phyloP scores from a whole-genome alignment of 768 basidiomycete genomes.

The Collybia sordida region DNA sequence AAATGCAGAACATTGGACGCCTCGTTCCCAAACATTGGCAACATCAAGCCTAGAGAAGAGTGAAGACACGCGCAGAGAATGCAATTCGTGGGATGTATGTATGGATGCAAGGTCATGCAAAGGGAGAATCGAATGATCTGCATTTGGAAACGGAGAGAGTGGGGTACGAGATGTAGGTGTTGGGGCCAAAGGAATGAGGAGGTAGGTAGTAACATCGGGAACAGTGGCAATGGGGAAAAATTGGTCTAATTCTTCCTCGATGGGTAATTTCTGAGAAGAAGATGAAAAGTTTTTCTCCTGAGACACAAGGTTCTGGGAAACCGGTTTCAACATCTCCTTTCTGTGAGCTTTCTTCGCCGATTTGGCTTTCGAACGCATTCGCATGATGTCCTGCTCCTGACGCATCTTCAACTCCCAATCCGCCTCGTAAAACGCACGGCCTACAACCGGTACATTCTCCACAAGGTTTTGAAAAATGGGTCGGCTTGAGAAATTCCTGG shows the following conservation, averaged over 20 bases:
- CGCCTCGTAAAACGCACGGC: constrained; percentile 71
- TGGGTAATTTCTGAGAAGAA: not conserved
- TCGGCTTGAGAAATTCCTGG: constrained; percentile 71
- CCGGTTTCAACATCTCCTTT: constrained; percentile 35
- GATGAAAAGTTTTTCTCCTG: constrained; percentile 10
- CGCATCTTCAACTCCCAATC: constrained; percentile 63
- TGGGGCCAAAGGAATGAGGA: constrained; percentile 77
- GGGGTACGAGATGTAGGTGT: constrained; percentile 69
- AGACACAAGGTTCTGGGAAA: constrained; percentile 12
- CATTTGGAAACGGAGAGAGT: constrained; percentile 34
- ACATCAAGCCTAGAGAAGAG: constrained; percentile 72
- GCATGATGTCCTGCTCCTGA: constrained; percentile 37
- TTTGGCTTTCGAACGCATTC: constrained; percentile 23
- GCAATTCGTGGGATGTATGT: constrained; percentile 52
- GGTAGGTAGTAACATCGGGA: constrained; percentile 54
- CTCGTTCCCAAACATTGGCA: constrained; percentile 64
- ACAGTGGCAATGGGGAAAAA: constrained; percentile 53
- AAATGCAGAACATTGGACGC: constrained; percentile 62
- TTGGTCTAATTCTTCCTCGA: constrained; percentile 44
- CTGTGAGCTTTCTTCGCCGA: constrained; percentile 20
- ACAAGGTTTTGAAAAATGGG: constrained; percentile 80
- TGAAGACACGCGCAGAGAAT: constrained; percentile 63
- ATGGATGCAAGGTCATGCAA: constrained; percentile 49
- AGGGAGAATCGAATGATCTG: constrained; percentile 47
- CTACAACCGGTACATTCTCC: constrained; percentile 77